phyloP scores from a whole-genome alignment of 805 yeast genomes.

The Torulaspora microellipsoides region DNA sequence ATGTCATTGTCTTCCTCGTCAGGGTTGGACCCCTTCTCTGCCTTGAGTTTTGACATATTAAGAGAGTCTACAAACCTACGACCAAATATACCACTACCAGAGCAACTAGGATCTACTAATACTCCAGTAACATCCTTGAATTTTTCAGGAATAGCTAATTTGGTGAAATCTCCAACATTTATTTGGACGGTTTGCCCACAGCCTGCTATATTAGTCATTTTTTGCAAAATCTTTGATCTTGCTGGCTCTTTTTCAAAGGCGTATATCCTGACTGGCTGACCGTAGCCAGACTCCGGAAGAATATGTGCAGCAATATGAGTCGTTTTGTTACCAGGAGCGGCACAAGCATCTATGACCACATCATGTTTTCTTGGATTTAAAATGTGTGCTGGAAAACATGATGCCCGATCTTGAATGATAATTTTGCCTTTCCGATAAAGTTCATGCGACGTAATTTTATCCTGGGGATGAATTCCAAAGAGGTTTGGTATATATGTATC shows the following conservation, averaged over 20 bases:
- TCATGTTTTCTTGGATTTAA: conserved; percentile 58
- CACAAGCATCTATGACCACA: conserved; percentile 82
- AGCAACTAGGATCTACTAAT: conserved; percentile 94
- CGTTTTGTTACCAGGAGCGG: conserved; percentile 98
- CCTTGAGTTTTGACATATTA: conserved; percentile 28
- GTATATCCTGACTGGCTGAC: conserved; percentile 41
- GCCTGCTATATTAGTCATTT: conserved; percentile 79
- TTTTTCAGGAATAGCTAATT: conserved; percentile 43
- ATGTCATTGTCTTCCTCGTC: conserved; percentile 27
- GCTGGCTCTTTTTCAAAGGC: conserved; percentile 86
- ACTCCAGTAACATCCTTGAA: conserved; percentile 68
- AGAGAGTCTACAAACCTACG: conserved; percentile 54
- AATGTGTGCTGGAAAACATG: conserved; percentile 92
- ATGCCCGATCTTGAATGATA: conserved; percentile 93
- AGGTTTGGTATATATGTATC: conserved; percentile 73
- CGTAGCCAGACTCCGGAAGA: conserved; percentile 8
- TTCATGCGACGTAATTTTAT: conserved; percentile 59
- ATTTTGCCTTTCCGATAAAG: conserved; percentile 71
- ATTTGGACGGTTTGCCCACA: conserved; percentile 43
- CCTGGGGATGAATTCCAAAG: conserved; percentile 78
- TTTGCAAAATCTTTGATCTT: conserved; percentile 63
- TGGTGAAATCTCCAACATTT: conserved; percentile 48
- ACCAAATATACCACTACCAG: conserved; percentile 98
- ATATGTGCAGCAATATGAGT: conserved; percentile 73
- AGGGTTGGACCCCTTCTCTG: conserved; percentile 9